phyloP scores from a whole-genome alignment of 2,329 filamentous ascomycete species.

The Sporothrix phasma region DNA sequence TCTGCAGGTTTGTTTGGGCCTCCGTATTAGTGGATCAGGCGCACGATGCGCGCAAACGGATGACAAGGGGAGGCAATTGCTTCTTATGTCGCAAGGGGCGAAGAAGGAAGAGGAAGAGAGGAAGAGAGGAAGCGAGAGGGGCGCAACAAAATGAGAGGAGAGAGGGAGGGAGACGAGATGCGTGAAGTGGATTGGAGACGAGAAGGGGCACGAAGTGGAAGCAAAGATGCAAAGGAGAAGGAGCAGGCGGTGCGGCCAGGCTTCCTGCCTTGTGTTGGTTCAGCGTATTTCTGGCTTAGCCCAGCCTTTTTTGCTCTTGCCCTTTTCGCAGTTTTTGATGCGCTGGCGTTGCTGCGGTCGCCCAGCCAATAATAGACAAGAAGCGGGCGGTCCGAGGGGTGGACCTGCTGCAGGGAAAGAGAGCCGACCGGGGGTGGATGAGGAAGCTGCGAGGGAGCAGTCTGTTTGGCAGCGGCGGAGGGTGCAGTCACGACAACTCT shows the following conservation, averaged over 20 bases:
- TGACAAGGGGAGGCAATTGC: neutral
- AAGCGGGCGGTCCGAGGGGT: conserved; percentile 17
- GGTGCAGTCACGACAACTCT: neutral
- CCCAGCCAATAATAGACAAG: conserved; percentile 19
- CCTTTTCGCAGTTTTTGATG: conserved; percentile 18
- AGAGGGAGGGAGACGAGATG: neutral
- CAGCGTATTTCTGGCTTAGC: conserved; percentile 1
- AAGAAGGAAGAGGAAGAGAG: neutral
- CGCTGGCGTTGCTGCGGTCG: conserved; percentile 21
- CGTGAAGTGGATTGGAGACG: neutral
- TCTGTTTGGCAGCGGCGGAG: conserved; percentile 4
- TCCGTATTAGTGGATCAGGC: conserved; percentile 6
- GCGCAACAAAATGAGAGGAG: neutral
- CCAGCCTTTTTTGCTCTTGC: conserved; percentile 14
- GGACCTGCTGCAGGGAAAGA: conserved; percentile 18
- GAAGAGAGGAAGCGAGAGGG: neutral
- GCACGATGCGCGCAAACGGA: neutral
- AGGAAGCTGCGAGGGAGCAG: neutral
- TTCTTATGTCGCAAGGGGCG: neutral
- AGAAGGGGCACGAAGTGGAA: neutral
- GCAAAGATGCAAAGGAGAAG: neutral
- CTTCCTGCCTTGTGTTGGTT: neutral
- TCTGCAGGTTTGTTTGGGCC: conserved; percentile 5
- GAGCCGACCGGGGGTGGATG: conserved; percentile 12
- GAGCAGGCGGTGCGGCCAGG: neutral